Conservation (phyloP, 1,284 basidiomycete species). For the Agaricales sp. region DNA sequence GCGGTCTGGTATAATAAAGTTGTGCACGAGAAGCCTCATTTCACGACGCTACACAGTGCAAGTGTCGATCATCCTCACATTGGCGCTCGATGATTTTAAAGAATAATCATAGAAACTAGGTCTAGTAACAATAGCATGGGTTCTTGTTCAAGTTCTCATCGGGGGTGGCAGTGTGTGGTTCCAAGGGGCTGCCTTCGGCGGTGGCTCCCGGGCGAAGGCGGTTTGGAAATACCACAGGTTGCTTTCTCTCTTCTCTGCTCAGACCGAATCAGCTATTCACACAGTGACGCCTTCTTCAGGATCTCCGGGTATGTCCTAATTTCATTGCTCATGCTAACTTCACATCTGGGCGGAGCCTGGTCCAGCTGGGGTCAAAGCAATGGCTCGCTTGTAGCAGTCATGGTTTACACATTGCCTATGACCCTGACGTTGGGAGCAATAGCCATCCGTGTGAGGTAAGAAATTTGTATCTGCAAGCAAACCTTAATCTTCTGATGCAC, state of each 20-base stretch:
- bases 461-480: conserved; percentile 4
- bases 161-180: conserved; percentile 67
- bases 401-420: conserved; percentile 49
- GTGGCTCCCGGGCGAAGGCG: conserved; percentile 50
- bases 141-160: conserved; percentile 41
- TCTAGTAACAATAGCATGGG: conserved; percentile 39
- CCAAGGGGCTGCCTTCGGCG: conserved; percentile 50
- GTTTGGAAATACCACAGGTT: conserved; percentile 75
- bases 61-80: conserved; percentile 24
- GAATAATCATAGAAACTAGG: conserved; percentile 40
- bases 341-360: conserved; percentile 54
- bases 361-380: conserved; percentile 43
- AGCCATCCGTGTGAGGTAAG: conserved; percentile 36
- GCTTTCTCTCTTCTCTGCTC: conserved; percentile 8
- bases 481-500: conserved; percentile 4
- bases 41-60: conserved; percentile 55
- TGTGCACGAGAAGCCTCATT: conserved; percentile 35
- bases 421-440: conserved; percentile 26
- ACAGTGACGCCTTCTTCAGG: conserved; percentile 20
- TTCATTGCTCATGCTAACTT: conserved; percentile 41
- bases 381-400: conserved; percentile 27
- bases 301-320: conserved; percentile 58
- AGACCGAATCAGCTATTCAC: conserved; percentile 1
- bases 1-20: conserved; percentile 49
- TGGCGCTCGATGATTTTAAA: conserved; percentile 6